These are phyloP conservation scores for Coffea canephora DNA, from an alignment of 257 asterid genomes.

Conservation along the genomic window DNA sequence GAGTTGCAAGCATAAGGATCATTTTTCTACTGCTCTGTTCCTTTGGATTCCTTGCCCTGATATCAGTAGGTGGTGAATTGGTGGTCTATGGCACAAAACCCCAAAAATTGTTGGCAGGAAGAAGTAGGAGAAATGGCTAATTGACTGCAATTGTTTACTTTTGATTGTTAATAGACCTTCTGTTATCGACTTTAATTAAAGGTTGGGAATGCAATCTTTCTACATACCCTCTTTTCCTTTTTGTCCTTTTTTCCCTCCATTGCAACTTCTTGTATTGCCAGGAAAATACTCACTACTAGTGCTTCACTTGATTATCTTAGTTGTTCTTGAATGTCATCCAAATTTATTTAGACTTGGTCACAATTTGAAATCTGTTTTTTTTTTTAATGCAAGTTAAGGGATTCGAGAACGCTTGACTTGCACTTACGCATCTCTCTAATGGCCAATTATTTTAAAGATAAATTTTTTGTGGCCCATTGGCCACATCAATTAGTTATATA, in stretches of 20 bases:
- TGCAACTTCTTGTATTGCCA: background rate
- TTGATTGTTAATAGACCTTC: constrained; percentile 4
- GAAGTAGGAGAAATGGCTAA: constrained; percentile 4
- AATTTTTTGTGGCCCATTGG: background rate
- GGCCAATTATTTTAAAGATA: too few species aligned
- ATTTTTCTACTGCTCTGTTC: background rate
- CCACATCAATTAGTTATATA: background rate
- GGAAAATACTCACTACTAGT: background rate
- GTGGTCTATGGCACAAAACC: constrained; percentile 33
- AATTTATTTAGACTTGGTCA: background rate
- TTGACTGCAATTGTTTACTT: constrained; percentile 30
- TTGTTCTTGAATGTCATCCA: background rate
- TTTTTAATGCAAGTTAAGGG: too few species aligned
- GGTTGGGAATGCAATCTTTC: too few species aligned
- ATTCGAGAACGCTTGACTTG: too few species aligned
- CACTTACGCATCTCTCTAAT: too few species aligned
- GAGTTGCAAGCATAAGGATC: background rate
- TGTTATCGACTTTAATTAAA: constrained; percentile 21
- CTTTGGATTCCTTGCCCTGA: constrained; percentile 35
- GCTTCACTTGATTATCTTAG: background rate
- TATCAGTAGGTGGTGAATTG: background rate
- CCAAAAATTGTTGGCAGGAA: constrained; percentile 26
- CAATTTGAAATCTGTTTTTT: background rate
- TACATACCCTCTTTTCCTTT: background rate
- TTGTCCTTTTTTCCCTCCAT: background rate